phyloP scores from a whole-genome alignment of 768 basidiomycete species.

The Auriscalpium orientale region DNA sequence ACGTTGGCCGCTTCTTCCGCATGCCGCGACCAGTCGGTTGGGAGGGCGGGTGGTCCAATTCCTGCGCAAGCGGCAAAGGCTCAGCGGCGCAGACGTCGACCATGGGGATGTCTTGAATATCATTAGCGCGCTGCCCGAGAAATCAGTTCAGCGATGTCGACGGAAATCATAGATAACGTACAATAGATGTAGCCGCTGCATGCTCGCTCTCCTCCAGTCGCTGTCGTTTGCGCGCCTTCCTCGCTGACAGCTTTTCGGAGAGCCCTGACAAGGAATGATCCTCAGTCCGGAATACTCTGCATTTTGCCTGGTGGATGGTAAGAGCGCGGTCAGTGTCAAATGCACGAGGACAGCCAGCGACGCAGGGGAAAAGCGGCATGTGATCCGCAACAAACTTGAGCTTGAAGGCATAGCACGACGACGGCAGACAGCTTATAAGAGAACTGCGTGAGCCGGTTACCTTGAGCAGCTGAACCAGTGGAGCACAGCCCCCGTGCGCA shows the following conservation, averaged over 20 bases:
- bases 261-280: background rate
- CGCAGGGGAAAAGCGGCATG: background rate
- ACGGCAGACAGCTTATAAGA: too few relatives aligned
- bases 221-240: background rate
- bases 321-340: background rate
- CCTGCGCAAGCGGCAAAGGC: background rate
- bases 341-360: background rate
- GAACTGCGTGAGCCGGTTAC: too few relatives aligned
- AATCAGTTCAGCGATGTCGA: background rate
- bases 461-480: too few relatives aligned
- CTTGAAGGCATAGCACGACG: too few relatives aligned
- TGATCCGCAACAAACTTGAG: too few relatives aligned
- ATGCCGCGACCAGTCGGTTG: background rate
- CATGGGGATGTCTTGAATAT: background rate
- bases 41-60: background rate
- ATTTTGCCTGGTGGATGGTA: background rate
- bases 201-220: background rate
- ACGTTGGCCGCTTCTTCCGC: background rate
- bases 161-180: background rate
- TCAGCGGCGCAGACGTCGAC: background rate
- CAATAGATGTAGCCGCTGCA: background rate
- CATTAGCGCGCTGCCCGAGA: background rate
- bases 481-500: too few relatives aligned
- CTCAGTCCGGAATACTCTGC: background rate
- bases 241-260: background rate